Evolutionary conservation across 108 stramenopile species (phyloP).

Genomic region (Skeletonema potamos): DNA sequence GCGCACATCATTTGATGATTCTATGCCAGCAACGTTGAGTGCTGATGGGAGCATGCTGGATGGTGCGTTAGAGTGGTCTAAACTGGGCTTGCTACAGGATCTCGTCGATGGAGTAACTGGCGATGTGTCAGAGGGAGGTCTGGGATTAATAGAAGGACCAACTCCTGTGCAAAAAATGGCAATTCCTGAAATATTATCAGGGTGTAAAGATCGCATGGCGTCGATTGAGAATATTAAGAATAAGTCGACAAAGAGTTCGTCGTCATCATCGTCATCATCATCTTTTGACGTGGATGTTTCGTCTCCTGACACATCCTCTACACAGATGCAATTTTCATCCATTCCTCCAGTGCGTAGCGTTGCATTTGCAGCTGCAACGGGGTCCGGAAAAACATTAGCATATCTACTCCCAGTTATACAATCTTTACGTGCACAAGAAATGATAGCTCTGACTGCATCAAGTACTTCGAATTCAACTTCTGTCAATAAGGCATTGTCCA

Average conservation of each 20-base stretch:
- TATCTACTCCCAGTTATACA: slow-evolving; percentile 88
- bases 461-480: slow-evolving; percentile 8
- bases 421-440: slow-evolving; percentile 76
- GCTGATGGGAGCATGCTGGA: slow-evolving; percentile 1
- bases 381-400: slow-evolving; percentile 85
- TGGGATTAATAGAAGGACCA: slow-evolving; percentile 50
- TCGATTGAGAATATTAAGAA: slow-evolving; percentile 13
- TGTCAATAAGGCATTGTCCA: background rate
- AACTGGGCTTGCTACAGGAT: slow-evolving; percentile 68
- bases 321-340: background rate
- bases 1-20: slow-evolving; percentile 40
- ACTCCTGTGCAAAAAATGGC: slow-evolving; percentile 81
- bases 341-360: slow-evolving; percentile 23
- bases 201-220: slow-evolving; percentile 45
- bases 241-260: background rate
- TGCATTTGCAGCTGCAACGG: slow-evolving; percentile 90
- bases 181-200: slow-evolving; percentile 69
- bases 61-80: slow-evolving; percentile 52
- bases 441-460: slow-evolving; percentile 47
- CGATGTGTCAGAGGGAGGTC: background rate
- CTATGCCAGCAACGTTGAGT: slow-evolving; percentile 22
- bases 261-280: slow-evolving; percentile 3
- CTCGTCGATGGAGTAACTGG: slow-evolving; percentile 45
- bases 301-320: background rate
- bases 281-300: slow-evolving; percentile 14